These are phyloP conservation scores for Lolium perenne DNA, from an alignment of 176 grass and related monocot genomes.

Conservation along the genomic window DNA sequence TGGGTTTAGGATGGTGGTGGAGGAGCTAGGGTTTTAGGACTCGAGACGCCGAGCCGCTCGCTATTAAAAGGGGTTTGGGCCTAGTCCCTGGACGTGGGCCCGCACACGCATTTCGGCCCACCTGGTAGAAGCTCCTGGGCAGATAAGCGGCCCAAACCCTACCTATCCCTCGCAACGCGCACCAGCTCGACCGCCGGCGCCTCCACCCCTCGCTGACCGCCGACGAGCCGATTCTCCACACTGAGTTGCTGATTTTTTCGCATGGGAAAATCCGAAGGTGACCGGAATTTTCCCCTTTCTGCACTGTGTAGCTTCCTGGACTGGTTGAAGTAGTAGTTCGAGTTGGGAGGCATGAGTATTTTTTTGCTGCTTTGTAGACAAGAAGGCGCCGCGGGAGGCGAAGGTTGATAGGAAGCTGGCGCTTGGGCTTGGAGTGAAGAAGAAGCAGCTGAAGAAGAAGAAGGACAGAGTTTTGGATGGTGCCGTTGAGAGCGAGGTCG, in stretches of 20 bases:
- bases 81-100: conserved; percentile 23
- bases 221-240: no score
- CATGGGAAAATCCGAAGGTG: conserved; percentile 64
- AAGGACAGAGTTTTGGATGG: conserved; percentile 50
- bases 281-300: background rate
- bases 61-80: conserved; percentile 41
- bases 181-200: conserved; percentile 9
- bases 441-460: conserved; percentile 67
- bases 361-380: conserved; percentile 50
- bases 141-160: conserved; percentile 20
- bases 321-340: background rate
- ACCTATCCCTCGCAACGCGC: conserved; percentile 23
- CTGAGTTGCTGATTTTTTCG: conserved; percentile 24
- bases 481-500: conserved; percentile 19
- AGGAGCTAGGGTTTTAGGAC: no score
- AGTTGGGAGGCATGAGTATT: background rate
- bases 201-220: background rate
- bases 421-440: conserved; percentile 70
- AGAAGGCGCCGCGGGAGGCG: conserved; percentile 47
- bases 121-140: background rate
- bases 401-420: conserved; percentile 51
- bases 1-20: no score
- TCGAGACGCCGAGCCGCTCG: background rate
- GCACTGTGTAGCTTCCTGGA: background rate
- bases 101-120: background rate